These are phyloP conservation scores for Psilocybe cubensis DNA, from an alignment of 768 basidiomycete genomes.

Conservation along the genomic window DNA sequence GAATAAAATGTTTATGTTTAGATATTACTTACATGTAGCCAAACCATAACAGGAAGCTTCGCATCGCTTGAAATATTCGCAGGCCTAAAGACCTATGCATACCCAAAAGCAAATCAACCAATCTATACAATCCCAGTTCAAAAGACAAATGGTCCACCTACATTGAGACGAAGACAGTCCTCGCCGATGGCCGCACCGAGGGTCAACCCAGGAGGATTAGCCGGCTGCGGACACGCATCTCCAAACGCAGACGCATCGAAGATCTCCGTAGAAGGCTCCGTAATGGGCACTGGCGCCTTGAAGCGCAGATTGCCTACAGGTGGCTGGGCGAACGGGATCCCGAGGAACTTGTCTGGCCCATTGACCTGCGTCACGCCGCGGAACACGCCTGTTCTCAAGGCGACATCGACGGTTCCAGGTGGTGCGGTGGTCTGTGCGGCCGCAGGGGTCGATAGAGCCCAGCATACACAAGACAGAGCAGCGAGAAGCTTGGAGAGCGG, in stretches of 20 bases:
- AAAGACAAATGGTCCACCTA: conserved; percentile 17
- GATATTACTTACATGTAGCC: conserved; percentile 35
- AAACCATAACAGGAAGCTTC: conserved; percentile 41
- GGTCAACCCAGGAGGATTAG: conserved; percentile 12
- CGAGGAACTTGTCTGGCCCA: conserved; percentile 60
- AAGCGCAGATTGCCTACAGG: conserved; percentile 61
- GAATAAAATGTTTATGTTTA: background rate
- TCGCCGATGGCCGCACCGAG: conserved; percentile 51
- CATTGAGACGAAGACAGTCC: conserved; percentile 61
- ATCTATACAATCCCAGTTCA: too few species aligned
- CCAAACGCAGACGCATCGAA: conserved; percentile 53
- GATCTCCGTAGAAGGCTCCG: conserved; percentile 28
- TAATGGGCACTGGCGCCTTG: conserved; percentile 53
- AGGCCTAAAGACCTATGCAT: conserved; percentile 38
- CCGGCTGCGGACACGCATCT: conserved; percentile 59
- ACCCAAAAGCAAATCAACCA: background rate
- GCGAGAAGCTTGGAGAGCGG: conserved; percentile 9
- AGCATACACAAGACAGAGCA: conserved; percentile 1
- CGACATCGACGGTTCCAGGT: conserved; percentile 35
- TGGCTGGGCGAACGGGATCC: conserved; percentile 61
- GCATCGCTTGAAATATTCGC: conserved; percentile 24
- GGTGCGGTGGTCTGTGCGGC: too few species aligned
- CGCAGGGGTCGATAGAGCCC: conserved; percentile 9
- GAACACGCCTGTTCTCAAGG: conserved; percentile 47
- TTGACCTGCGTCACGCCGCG: conserved; percentile 45